phyloP scores from a whole-genome alignment of 2,329 filamentous ascomycete species.

The Rasamsonia emersonii region DNA sequence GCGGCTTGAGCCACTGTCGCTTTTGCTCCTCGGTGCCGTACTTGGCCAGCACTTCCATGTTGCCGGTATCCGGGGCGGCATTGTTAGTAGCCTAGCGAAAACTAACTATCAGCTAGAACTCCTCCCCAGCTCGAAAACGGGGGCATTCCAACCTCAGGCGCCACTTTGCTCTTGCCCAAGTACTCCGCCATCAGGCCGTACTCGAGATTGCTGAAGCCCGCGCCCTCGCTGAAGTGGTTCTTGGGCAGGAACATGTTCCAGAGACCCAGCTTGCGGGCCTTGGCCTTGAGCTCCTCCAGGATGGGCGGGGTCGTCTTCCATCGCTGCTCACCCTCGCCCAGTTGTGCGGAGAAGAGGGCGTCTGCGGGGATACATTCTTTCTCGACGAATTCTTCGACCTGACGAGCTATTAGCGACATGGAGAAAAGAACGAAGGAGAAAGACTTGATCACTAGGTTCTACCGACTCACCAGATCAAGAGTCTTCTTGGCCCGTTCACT shows the following conservation, averaged over 20 bases:
- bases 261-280: constrained; percentile 72
- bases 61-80: constrained; percentile 83
- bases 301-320: constrained; percentile 73
- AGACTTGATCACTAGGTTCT: no score
- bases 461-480: constrained; percentile 68
- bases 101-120: constrained; percentile 1
- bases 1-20: constrained; percentile 68
- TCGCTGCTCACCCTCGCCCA: constrained; percentile 65
- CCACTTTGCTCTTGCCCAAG: constrained; percentile 74
- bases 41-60: constrained; percentile 92
- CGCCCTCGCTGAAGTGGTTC: constrained; percentile 90
- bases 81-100: constrained; percentile 66
- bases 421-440: neutral
- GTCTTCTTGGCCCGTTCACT: constrained; percentile 79
- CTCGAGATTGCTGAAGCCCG: constrained; percentile 90
- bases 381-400: constrained; percentile 92
- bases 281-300: constrained; percentile 80
- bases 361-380: constrained; percentile 90
- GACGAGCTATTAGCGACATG: constrained; percentile 6
- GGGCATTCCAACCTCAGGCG: constrained; percentile 52
- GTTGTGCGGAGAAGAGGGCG: constrained; percentile 67
- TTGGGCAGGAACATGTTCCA: constrained; percentile 99
- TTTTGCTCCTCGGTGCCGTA: constrained; percentile 84
- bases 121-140: constrained; percentile 13
- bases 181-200: constrained; percentile 97